These are phyloP conservation scores for Xylaria castorea DNA, from an alignment of 495 filamentous ascomycete genomes.

Conservation along the genomic window DNA sequence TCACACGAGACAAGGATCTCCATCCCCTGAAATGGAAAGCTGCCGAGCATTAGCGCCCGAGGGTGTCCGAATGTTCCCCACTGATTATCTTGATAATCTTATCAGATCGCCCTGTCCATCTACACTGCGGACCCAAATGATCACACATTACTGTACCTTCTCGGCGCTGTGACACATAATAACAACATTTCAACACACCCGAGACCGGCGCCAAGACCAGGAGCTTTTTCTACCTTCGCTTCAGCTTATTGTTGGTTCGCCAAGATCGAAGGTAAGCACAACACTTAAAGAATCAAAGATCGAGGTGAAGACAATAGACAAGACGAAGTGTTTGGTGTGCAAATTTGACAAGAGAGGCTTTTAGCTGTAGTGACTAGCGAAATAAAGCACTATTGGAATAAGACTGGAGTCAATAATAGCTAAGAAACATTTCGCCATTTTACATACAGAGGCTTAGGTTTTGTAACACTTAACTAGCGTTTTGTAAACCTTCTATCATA, in stretches of 20 bases:
- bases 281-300: background rate
- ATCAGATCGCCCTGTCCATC: constrained; percentile 2
- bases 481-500: background rate
- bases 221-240: background rate
- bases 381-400: background rate
- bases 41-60: constrained; percentile 10
- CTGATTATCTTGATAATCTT: constrained; percentile 22
- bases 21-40: background rate
- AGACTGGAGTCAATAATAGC: background rate
- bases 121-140: background rate
- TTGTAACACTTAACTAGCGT: background rate
- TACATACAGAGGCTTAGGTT: no score
- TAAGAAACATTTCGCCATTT: no score
- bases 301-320: background rate
- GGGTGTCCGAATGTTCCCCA: background rate
- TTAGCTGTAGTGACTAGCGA: background rate
- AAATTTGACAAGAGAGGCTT: background rate
- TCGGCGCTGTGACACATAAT: constrained; percentile 10
- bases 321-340: background rate
- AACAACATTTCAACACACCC: background rate
- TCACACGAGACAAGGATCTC: constrained; percentile 10
- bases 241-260: background rate
- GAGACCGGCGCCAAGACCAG: background rate
- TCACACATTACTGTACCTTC: background rate
- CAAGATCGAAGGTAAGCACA: background rate